These are phyloP conservation scores for Aspergillus transmontanensis DNA, from an alignment of 2,329 filamentous ascomycete genomes.

Conservation along the genomic window DNA sequence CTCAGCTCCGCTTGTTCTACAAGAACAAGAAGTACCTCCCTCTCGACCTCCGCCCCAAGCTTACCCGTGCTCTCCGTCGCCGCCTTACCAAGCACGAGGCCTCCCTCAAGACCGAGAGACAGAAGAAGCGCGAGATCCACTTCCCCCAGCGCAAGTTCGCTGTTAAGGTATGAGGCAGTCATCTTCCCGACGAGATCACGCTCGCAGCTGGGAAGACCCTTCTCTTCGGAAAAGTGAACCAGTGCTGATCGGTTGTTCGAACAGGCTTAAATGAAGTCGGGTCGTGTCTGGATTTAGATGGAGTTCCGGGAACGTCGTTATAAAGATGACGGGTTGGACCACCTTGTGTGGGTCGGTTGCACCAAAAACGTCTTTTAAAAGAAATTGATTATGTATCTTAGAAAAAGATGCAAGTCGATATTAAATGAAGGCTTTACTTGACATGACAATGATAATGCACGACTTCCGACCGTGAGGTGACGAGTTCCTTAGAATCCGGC, in stretches of 20 bases:
- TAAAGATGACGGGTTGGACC: slow-evolving; percentile 33
- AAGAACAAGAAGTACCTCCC: slow-evolving; percentile 99
- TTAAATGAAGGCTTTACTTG: slow-evolving; percentile 41
- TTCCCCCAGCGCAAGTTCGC: slow-evolving; percentile 99
- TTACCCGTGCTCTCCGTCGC: slow-evolving; percentile 97
- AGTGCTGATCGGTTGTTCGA: slow-evolving; percentile 8
- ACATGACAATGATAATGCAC: slow-evolving; percentile 30
- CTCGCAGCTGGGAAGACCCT: background rate
- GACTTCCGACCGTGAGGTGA: background rate
- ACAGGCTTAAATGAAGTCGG: slow-evolving; percentile 35
- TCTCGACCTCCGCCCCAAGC: slow-evolving; percentile 97
- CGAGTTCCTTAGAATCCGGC: background rate
- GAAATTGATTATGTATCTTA: slow-evolving; percentile 45
- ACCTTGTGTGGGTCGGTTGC: slow-evolving; percentile 31
- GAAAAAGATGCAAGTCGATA: slow-evolving; percentile 40
- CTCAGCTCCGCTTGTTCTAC: slow-evolving; percentile 98
- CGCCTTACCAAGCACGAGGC: slow-evolving; percentile 91
- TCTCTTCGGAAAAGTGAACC: background rate
- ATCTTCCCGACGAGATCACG: background rate
- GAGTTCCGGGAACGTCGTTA: slow-evolving; percentile 39
- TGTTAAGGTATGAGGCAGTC: slow-evolving; percentile 75
- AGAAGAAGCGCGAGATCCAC: slow-evolving; percentile 92
- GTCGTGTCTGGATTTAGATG: slow-evolving; percentile 37
- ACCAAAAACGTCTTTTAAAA: slow-evolving; percentile 33
- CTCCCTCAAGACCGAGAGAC: slow-evolving; percentile 82